Conservation (phyloP, 164 flowering plant species). For the Saururus chinensis region DNA sequence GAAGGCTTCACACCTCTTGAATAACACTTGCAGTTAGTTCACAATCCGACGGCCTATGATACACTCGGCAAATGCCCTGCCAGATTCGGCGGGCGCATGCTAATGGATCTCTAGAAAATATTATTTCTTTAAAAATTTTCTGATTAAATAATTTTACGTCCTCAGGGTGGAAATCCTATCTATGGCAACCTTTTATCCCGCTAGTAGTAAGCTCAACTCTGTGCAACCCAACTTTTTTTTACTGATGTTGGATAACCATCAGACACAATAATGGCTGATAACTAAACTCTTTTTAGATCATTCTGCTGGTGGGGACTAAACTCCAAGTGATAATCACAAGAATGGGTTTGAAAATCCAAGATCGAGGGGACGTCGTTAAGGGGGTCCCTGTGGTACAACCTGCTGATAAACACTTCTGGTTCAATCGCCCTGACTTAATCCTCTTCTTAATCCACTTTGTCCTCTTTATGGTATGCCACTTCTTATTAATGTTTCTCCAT, state of each 20-base stretch:
- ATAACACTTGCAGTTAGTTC: no score
- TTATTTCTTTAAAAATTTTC: no score
- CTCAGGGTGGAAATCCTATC: slow-evolving; percentile 58
- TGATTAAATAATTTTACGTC: background rate
- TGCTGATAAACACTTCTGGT: slow-evolving; percentile 80
- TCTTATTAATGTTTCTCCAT: background rate
- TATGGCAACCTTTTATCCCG: slow-evolving; percentile 74
- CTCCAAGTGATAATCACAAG: slow-evolving; percentile 78
- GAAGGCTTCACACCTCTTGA: no score
- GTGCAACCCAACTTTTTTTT: background rate
- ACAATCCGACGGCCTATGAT: no score
- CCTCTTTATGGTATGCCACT: slow-evolving; percentile 57
- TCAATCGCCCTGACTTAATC: slow-evolving; percentile 60
- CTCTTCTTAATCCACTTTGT: slow-evolving; percentile 72
- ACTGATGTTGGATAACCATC: background rate
- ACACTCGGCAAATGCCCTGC: no score
- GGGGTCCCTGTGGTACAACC: slow-evolving; percentile 69
- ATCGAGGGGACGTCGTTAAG: slow-evolving; percentile 67
- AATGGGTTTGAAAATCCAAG: slow-evolving; percentile 70
- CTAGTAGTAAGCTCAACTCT: slow-evolving; percentile 43
- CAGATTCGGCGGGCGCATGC: no score
- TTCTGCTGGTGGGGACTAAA: slow-evolving; percentile 78
- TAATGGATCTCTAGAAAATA: no score
- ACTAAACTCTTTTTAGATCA: slow-evolving; percentile 29
- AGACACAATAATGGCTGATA: background rate